Evolutionary conservation across 2,329 filamentous ascomycete genomes (phyloP).

Genomic region (Ophiostoma sp.): DNA sequence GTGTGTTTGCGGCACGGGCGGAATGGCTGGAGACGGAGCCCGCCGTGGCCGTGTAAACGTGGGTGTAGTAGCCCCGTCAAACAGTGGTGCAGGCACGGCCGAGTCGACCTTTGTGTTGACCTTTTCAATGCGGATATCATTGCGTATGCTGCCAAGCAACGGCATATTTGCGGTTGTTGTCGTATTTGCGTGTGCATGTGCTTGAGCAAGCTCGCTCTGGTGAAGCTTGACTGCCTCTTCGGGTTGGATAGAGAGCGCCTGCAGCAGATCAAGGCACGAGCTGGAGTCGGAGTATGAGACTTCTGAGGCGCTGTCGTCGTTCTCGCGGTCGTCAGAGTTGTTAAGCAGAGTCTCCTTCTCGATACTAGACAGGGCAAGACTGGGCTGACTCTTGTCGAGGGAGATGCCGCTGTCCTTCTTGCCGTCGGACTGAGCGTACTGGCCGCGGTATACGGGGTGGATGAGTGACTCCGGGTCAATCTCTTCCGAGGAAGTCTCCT

Average conservation of each 20-base stretch:
- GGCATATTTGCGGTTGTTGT: background rate
- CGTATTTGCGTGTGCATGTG: background rate
- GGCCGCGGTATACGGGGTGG: slow-evolving; percentile 12
- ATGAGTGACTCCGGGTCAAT: background rate
- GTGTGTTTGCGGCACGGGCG: background rate
- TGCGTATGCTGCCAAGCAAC: background rate
- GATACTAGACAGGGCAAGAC: background rate
- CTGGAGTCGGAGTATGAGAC: slow-evolving; percentile 21
- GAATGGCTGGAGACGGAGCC: slow-evolving; percentile 15
- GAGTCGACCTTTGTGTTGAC: background rate
- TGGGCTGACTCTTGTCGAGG: slow-evolving; percentile 9
- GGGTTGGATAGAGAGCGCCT: slow-evolving; percentile 31
- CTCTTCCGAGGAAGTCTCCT: background rate
- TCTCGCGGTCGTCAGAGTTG: background rate
- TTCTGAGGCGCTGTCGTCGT: slow-evolving; percentile 5
- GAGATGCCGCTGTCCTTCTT: slow-evolving; percentile 25
- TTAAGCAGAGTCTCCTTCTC: background rate
- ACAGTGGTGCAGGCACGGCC: background rate
- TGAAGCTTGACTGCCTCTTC: slow-evolving; percentile 21
- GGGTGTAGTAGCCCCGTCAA: slow-evolving; percentile 16
- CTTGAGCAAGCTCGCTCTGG: background rate
- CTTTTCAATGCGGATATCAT: background rate
- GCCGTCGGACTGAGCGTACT: slow-evolving; percentile 13
- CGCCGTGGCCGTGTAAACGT: slow-evolving; percentile 24
- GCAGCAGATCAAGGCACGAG: slow-evolving; percentile 29